Base-by-base conservation (phyloP, 2,329 filamentous ascomycete genomes). In the Trichophyton simii region DNA sequence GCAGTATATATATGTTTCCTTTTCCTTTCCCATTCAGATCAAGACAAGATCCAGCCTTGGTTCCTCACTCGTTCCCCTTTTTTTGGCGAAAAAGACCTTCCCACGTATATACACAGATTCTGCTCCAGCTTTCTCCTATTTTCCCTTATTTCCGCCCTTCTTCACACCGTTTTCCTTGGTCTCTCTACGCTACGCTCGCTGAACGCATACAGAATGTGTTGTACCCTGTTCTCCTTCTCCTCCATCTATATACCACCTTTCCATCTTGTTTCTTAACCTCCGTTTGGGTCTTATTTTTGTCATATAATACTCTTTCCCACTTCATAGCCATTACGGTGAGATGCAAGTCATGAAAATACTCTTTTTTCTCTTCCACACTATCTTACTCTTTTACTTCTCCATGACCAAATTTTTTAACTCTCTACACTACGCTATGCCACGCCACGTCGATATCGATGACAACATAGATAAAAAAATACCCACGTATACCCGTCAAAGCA, bases 321-420 rank as follows among this genome's bases (percentile, higher is more conserved):
- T 20, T 31, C 13, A 54, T 54, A 54, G 22, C 50, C 28, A 34
- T 54, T 8, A 54, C 22, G 50, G 22, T 54, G 50, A 54, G 50
- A 54, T 34, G 50, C 50, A 34, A 54, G 50, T 34, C 28, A 54
- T 54, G 50, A 54, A 54, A n/a, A 34, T 44, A 54, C 34, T 54
- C 22, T 54, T 34, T 28, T 28, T 28, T 28, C 22, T 31, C 28
- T 31, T 15, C 22, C 6, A 7, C 41, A n/a, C 7, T 44, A 38
- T 13, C 9, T 38, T 38, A 13, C 34, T 3, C 11, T 13, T 28
- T 28, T 7, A 31, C 28, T 7, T 38, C 9, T 38, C 34, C 34
- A 38, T 38, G 34, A 38, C 34, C 34, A 38, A 36, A 9, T 13
- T 3, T 38, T 13, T 9, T 13, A 13, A 38, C 34, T 38, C 34